Evolutionary conservation across 345 rosid species (phyloP).

Genomic region (Euphorbia lathyris): DNA sequence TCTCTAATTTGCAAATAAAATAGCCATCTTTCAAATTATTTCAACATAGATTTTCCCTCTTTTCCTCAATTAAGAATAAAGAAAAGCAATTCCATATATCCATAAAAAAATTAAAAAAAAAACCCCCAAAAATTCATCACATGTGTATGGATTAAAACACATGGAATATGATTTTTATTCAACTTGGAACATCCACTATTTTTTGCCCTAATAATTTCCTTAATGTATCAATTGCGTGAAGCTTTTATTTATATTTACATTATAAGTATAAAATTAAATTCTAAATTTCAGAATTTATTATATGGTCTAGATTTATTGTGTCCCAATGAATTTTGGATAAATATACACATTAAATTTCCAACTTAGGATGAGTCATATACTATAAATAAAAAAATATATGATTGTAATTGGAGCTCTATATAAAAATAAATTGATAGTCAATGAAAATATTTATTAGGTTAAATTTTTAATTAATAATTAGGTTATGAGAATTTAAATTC

Average conservation of each 20-base stretch:
- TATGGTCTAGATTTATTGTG: too few species aligned
- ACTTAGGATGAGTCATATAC: too few species aligned
- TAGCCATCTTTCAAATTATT: background rate
- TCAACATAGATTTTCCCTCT: background rate
- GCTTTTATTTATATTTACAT: background rate
- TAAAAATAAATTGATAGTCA: too few species aligned
- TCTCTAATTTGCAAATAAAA: background rate
- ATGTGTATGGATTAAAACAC: background rate
- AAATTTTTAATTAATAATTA: too few species aligned
- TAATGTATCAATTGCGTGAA: slow-evolving; percentile 20
- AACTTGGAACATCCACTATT: background rate
- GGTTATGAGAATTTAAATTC: too few species aligned
- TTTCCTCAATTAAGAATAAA: background rate
- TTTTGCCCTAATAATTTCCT: background rate
- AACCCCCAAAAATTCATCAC: background rate
- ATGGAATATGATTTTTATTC: too few species aligned
- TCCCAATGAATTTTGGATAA: background rate
- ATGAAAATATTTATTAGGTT: too few species aligned
- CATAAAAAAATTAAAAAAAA: background rate
- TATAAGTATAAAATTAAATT: background rate
- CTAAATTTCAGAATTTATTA: background rate
- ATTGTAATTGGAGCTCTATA: too few species aligned
- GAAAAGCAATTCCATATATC: background rate
- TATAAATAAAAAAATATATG: too few species aligned
- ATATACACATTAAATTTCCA: too few species aligned